Evolutionary conservation across 257 asterid genomes (phyloP).

Genomic region (Misopates orontium): DNA sequence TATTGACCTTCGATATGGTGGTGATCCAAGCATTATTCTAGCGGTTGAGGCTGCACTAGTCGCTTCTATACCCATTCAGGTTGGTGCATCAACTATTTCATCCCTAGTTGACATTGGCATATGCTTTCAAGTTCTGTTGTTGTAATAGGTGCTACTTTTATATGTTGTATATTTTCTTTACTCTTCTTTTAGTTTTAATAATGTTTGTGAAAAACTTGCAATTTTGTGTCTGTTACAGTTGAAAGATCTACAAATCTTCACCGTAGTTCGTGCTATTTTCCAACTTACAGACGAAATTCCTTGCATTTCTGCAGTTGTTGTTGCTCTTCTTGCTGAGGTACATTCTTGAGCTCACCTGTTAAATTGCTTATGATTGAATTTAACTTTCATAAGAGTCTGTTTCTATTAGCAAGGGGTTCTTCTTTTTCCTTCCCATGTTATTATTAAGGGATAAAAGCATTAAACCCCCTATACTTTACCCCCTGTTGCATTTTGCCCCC

Average conservation of each 20-base stretch:
- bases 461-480: no score
- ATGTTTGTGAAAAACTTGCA: constrained; percentile 13
- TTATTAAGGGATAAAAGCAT: no score
- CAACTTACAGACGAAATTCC: constrained; percentile 97
- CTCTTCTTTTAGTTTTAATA: constrained; percentile 3
- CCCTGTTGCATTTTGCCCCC: no score
- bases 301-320: constrained; percentile 97
- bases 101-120: constrained; percentile 11
- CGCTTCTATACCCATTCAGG: constrained; percentile 99
- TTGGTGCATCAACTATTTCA: constrained; percentile 31
- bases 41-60: constrained; percentile 96
- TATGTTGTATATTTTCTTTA: not conserved
- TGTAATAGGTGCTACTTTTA: constrained; percentile 1
- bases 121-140: constrained; percentile 14
- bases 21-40: constrained; percentile 91
- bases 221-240: constrained; percentile 53
- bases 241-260: constrained; percentile 96
- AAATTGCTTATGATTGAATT: not conserved
- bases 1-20: constrained; percentile 98
- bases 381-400: not conserved
- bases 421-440: not conserved
- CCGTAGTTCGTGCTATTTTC: constrained; percentile 92
- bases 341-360: constrained; percentile 2
- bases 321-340: constrained; percentile 98
- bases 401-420: not conserved